A percentile compares a stretch with the other conserved stretches of the same genome.
phyloP scores from a whole-genome alignment of 352 stramenopile species.

The Pythium graminicola region DNA sequence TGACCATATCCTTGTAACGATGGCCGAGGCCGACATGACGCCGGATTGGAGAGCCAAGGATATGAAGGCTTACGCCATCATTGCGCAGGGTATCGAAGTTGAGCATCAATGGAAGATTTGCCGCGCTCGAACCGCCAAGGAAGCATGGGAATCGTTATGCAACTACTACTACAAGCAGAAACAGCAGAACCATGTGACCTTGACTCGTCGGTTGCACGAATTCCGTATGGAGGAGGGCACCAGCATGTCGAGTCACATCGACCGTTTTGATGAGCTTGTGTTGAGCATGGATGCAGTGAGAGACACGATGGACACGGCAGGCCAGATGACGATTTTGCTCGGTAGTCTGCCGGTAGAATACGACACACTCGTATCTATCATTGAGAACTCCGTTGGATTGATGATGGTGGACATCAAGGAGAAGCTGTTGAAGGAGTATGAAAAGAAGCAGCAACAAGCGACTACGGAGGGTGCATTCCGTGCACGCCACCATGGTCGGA shows the following conservation, averaged over 20 bases:
- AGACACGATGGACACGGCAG: constrained; percentile 18
- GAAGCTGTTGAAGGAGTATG: constrained; percentile 11
- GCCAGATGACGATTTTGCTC: constrained; percentile 25
- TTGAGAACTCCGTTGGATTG: too few species aligned
- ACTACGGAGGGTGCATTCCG: too few species aligned
- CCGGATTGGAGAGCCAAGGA: constrained; percentile 1
- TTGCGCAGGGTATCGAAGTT: constrained; percentile 2
- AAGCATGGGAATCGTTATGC: constrained; percentile 12
- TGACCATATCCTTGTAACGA: background rate
- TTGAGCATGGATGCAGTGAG: constrained; percentile 21
- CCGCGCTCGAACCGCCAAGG: background rate
- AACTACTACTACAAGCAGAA: constrained; percentile 23
- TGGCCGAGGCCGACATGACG: background rate
- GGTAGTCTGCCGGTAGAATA: constrained; percentile 26
- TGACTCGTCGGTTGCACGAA: constrained; percentile 21
- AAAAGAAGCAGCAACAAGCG: too few species aligned
- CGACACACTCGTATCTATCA: background rate
- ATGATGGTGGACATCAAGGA: constrained; percentile 7
- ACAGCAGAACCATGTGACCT: constrained; percentile 24
- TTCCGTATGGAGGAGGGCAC: constrained; percentile 23
- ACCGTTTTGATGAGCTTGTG: constrained; percentile 24
- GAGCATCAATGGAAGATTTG: constrained; percentile 10
- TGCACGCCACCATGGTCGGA: too few species aligned
- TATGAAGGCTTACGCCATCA: constrained; percentile 4
- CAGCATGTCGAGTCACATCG: constrained; percentile 16